Evolutionary conservation across 2,329 filamentous ascomycete genomes (phyloP), one percentile per base, ranked within the genome.

Genomic region (Alternaria sp.): DNA sequence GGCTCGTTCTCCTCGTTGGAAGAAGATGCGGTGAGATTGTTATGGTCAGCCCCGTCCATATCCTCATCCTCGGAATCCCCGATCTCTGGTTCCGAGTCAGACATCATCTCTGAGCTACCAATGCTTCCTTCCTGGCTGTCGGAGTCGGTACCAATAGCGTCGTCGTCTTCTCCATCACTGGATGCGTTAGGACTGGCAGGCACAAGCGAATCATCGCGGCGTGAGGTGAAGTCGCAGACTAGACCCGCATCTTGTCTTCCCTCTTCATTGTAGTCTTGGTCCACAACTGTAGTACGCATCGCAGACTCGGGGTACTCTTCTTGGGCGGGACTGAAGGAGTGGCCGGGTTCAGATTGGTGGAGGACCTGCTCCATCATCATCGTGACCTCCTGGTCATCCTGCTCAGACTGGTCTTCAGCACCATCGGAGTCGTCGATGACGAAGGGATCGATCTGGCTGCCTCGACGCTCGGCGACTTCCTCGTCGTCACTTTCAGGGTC

Each of bases 401-500:
- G 46, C 1, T 57, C 49, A 16, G 57, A 57, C 4, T 54, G 51
- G 18, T 63, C 58, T 30, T 61, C 47, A 14, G 57, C 57, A 3
- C 42, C 43, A 38, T 76, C 72, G 14, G 65, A 71, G 28, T 76
- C 73, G 32, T 74, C 73, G 51, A 77, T 63, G 26, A 71, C 65
- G 14, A 78, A 60, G 1, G 75, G 75, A 39, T 78, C 68, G 14
- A 59, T 18, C 61, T 73, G 64, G 38, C 66, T 74, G 28, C 74
- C 74, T 32, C 67, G 64, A 8, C 58, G 63, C 28, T 60, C 51
- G 7, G 46, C 47, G 18, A 32, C 39, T 9, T 72, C 68, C 43
- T 76, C 74, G 5, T 71, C 71, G 7, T 77, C 75, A 4, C 70
- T 68, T 3, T 74, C 72, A n/a, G 59, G 55, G 8, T 75, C 71